A percentile compares a stretch with the other conserved stretches of the same genome.
These are phyloP conservation scores for Cinchona pubescens DNA, from an alignment of 257 asterid species.

Conservation along the genomic window DNA sequence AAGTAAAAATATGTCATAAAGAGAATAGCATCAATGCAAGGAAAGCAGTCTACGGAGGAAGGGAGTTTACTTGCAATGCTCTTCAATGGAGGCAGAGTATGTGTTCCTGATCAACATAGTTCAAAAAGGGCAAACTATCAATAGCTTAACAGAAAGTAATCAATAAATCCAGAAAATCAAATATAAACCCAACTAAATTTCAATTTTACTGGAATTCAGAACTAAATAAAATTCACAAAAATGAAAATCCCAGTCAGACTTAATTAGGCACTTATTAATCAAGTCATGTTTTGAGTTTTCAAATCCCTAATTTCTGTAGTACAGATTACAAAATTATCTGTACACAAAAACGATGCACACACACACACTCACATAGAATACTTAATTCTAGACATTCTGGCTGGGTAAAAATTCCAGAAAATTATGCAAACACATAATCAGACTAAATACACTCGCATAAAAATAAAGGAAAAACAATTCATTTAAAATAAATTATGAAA, in stretches of 20 bases:
- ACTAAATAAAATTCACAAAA: neutral
- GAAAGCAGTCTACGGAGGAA: neutral
- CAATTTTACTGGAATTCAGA: neutral
- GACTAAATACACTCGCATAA: too few relatives aligned
- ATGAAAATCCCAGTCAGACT: neutral
- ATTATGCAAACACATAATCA: too few relatives aligned
- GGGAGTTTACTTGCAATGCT: conserved; percentile 46
- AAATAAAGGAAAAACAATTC: too few relatives aligned
- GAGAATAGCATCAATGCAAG: neutral
- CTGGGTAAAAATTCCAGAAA: too few relatives aligned
- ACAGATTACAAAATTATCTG: too few relatives aligned
- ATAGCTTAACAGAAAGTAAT: neutral
- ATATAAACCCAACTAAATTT: neutral
- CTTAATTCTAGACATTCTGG: too few relatives aligned
- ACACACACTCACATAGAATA: too few relatives aligned
- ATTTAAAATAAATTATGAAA: too few relatives aligned
- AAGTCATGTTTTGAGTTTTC: neutral
- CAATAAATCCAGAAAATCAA: neutral
- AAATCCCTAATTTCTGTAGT: too few relatives aligned
- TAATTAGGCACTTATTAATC: neutral
- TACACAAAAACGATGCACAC: too few relatives aligned
- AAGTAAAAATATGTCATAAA: conserved; percentile 2
- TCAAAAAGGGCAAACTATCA: neutral
- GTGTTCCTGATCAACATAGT: conserved; percentile 42
- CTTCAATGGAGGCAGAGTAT: conserved; percentile 64